A percentile compares a stretch with the other conserved stretches of the same genome.
Conservation (phyloP, 1,284 basidiomycete species). For the Ustilago loliicola region DNA sequence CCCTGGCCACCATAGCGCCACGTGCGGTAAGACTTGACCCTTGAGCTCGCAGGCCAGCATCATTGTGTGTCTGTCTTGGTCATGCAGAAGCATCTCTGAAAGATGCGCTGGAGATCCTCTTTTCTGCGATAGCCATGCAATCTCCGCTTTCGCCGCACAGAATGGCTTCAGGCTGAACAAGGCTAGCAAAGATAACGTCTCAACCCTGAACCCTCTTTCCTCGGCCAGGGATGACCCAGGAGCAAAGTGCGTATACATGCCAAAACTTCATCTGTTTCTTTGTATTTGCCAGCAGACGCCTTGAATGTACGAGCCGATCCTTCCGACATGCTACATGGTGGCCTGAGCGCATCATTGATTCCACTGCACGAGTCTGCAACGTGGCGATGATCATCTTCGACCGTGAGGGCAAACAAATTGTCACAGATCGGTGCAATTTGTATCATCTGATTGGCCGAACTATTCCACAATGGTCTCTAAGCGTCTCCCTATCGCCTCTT, state of each 20-base stretch:
- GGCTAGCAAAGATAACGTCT: not conserved
- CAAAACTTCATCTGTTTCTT: not conserved
- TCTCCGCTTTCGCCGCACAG: slow-evolving; percentile 33
- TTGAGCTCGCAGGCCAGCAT: not conserved
- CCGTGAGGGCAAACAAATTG: not conserved
- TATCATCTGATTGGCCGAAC: slow-evolving; percentile 10
- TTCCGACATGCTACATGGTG: too few relatives aligned
- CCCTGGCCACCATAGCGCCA: not conserved
- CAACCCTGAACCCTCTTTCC: not conserved
- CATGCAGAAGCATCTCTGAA: not conserved
- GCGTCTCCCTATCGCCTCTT: too few relatives aligned
- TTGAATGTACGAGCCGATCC: too few relatives aligned
- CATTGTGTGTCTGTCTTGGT: not conserved
- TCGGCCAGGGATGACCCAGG: not conserved
- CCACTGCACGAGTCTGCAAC: not conserved
- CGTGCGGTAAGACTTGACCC: not conserved
- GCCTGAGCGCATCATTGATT: not conserved
- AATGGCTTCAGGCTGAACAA: not conserved
- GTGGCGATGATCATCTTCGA: not conserved
- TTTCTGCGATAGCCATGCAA: not conserved
- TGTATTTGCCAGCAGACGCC: not conserved
- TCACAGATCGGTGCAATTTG: not conserved
- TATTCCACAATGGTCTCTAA: too few relatives aligned
- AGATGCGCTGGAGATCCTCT: not conserved
- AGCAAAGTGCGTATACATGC: slow-evolving; percentile 6